phyloP scores from a whole-genome alignment of 2,329 filamentous ascomycete species.

The Curvularia spicifera region DNA sequence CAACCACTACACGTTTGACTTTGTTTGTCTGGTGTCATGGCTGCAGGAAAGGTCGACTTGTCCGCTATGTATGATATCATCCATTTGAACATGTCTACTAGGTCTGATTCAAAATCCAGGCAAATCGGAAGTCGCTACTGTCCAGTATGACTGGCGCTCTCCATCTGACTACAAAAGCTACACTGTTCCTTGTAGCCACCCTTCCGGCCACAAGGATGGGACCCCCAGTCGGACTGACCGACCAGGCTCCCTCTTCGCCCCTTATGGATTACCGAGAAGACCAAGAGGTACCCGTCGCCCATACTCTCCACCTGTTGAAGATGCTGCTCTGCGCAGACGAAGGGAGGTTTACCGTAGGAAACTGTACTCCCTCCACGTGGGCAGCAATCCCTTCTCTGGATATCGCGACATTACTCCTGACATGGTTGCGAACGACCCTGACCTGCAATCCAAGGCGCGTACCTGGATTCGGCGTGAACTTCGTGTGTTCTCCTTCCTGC shows the following conservation, averaged over 20 bases:
- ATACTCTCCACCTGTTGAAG: slow-evolving; percentile 36
- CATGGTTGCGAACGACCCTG: slow-evolving; percentile 67
- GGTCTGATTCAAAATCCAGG: slow-evolving; percentile 42
- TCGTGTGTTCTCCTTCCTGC: slow-evolving; percentile 78
- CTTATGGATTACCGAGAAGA: slow-evolving; percentile 27
- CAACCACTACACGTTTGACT: slow-evolving; percentile 82
- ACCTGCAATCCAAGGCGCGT: slow-evolving; percentile 76
- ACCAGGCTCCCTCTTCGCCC: slow-evolving; percentile 20
- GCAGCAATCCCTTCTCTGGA: slow-evolving; percentile 76
- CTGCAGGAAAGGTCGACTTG: slow-evolving; percentile 74
- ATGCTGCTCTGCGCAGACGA: slow-evolving; percentile 64
- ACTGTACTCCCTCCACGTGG: slow-evolving; percentile 81
- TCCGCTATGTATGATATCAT: slow-evolving; percentile 73
- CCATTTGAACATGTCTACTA: not conserved
- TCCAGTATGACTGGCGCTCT: slow-evolving; percentile 69
- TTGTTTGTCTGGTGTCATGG: slow-evolving; percentile 83
- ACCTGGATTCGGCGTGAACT: slow-evolving; percentile 85
- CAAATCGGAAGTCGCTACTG: slow-evolving; percentile 60
- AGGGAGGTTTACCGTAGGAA: slow-evolving; percentile 74
- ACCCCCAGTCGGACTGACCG: not conserved
- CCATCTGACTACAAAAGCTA: slow-evolving; percentile 65
- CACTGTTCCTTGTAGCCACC: slow-evolving; percentile 52
- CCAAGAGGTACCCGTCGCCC: slow-evolving; percentile 26
- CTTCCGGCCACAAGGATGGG: slow-evolving; percentile 11
- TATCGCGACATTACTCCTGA: slow-evolving; percentile 76